Conservation (phyloP, 306 rosid species). For the Prunus salicina region DNA sequence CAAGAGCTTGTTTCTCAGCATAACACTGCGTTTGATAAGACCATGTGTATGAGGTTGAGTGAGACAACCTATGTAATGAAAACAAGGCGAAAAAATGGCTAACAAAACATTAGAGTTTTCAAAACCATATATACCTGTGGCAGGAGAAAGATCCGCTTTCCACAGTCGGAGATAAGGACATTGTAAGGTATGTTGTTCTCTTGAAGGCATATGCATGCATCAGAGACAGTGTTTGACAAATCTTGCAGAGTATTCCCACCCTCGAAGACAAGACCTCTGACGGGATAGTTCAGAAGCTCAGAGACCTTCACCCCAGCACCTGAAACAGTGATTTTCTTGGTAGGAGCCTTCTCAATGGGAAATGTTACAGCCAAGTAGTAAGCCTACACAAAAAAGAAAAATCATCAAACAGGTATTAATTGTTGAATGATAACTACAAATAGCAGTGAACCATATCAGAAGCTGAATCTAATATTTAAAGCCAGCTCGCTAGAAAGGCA, state of each 20-base stretch:
- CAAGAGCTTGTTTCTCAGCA: conserved; percentile 98
- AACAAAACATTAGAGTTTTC: background rate
- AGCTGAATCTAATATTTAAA: conserved; percentile 2
- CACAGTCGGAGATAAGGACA: conserved; percentile 77
- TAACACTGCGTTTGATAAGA: conserved; percentile 55
- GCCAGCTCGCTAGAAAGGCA: background rate
- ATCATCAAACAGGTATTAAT: conserved; percentile 1
- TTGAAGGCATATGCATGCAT: conserved; percentile 84
- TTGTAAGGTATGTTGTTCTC: conserved; percentile 81
- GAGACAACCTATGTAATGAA: background rate
- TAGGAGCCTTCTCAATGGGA: conserved; percentile 90
- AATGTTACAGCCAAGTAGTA: conserved; percentile 80
- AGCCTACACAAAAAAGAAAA: conserved; percentile 49
- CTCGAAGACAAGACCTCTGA: conserved; percentile 81
- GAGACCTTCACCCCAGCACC: conserved; percentile 63
- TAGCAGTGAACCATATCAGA: background rate
- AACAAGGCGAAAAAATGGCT: background rate
- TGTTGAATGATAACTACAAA: conserved; percentile 1
- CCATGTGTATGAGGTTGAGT: background rate
- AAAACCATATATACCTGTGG: conserved; percentile 66
- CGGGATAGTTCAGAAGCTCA: conserved; percentile 68
- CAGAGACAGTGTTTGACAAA: conserved; percentile 67
- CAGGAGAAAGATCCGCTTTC: conserved; percentile 68
- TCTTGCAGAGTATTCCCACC: conserved; percentile 61
- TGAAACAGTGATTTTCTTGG: conserved; percentile 51